Base-by-base conservation (phyloP, 2,329 filamentous ascomycete species). In the Fusarium sp. region DNA sequence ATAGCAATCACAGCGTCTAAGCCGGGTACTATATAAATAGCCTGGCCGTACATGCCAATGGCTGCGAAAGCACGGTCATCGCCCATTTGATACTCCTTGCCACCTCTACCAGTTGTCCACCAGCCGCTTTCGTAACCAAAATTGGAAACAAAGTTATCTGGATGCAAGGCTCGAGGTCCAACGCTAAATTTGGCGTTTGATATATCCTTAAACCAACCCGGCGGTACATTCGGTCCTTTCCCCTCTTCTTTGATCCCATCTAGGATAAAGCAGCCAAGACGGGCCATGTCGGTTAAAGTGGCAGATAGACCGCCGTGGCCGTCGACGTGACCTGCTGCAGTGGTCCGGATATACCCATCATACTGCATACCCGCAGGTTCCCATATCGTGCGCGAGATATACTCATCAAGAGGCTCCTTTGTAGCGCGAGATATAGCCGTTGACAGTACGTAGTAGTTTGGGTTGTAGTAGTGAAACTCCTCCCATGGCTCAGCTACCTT, bases 401-500 rank as follows among this genome's bases (percentile, higher is more conserved):
- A 71, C 7, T 70, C 67, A 2, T 70, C 55, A 16, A 70, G 25
- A 6, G 58, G 67, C 3, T 60, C 46, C 13, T 55, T 39, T 0
- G 63, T 68, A 13, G 67, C 67, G 6, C 67, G 63, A 2, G 67
- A 68, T 6, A 71, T 71, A 13, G 52, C 68, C 0, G 51, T 62
- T 12, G 68, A 69, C 0, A 71, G 5, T 1, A 71, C 68, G 1
- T 71, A 69, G 19, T 65, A 71, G 52, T 71, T 71, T 0, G 68
- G 68, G 26, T 71, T 71, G 43, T 71, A 71, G 31, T 71, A 71
- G 13, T 71, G 68, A n/a, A 71, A 71, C 53, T 71, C 68, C 7
- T 71, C 42, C 68, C 64, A 71, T 3, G 68, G 68, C 16, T 71
- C 53, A 14, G 65, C 64, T 12, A 71, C 64, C 3, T 71, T 71